These are phyloP conservation scores for Russula sp. DNA, from an alignment of 768 basidiomycete genomes.

Conservation along the genomic window DNA sequence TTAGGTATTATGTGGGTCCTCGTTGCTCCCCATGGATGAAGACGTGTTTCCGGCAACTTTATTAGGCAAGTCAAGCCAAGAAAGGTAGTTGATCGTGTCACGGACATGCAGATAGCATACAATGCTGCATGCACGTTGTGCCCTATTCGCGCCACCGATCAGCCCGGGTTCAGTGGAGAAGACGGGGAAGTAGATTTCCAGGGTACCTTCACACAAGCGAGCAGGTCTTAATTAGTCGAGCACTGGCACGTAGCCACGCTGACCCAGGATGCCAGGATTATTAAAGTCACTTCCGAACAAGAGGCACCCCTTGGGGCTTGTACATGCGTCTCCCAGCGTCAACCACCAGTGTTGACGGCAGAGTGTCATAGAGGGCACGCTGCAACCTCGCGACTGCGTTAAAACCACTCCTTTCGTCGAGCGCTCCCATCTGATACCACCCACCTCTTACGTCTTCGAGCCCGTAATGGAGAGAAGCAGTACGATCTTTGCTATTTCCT, in stretches of 20 bases:
- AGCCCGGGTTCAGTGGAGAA: not conserved
- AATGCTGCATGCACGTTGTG: constrained; percentile 19
- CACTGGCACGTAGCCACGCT: constrained; percentile 3
- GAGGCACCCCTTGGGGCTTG: not conserved
- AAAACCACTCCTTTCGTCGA: constrained; percentile 4
- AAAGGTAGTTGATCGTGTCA: not conserved
- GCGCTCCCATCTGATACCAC: not conserved
- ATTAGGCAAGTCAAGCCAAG: not conserved
- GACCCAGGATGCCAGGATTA: not conserved
- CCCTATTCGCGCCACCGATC: constrained; percentile 1
- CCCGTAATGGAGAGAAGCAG: constrained; percentile 19
- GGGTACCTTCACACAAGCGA: not conserved
- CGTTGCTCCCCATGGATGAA: not conserved
- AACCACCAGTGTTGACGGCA: not conserved
- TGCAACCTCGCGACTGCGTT: constrained; percentile 16
- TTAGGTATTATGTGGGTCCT: not conserved
- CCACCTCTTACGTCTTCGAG: not conserved
- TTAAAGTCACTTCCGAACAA: not conserved
- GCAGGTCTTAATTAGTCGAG: constrained; percentile 2
- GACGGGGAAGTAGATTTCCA: not conserved
- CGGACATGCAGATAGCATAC: not conserved
- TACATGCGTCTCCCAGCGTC: constrained; percentile 3
- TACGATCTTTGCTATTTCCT: constrained; percentile 21
- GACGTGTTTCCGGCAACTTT: not conserved
- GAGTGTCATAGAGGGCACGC: constrained; percentile 10